phyloP scores from a whole-genome alignment of 1,139 yeast species.

The Zygoascus meyerae region DNA sequence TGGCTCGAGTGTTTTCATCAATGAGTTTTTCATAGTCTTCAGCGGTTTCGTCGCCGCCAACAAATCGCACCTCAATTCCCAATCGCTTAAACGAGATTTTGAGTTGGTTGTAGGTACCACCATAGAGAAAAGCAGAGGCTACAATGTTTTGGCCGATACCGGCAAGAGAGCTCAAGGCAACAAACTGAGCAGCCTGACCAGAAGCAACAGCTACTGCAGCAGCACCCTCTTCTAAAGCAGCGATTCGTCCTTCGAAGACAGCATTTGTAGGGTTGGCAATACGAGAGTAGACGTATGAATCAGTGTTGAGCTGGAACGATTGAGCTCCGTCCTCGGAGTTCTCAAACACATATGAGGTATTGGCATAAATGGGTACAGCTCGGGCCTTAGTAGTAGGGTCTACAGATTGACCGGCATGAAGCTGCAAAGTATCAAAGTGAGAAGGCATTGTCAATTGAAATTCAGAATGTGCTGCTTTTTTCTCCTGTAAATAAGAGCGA shows the following conservation, averaged over 20 bases:
- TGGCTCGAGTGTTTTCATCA: slow-evolving; percentile 82
- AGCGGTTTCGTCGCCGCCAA: slow-evolving; percentile 61
- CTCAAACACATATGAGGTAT: slow-evolving; percentile 71
- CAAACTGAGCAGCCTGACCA: slow-evolving; percentile 92
- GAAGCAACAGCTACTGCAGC: slow-evolving; percentile 89
- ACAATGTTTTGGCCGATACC: slow-evolving; percentile 85
- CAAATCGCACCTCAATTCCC: slow-evolving; percentile 81
- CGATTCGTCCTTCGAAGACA: slow-evolving; percentile 84
- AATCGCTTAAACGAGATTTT: slow-evolving; percentile 84
- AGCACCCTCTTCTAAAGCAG: slow-evolving; percentile 88
- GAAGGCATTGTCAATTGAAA: slow-evolving; percentile 26
- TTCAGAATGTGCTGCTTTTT: neutral
- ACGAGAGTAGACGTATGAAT: slow-evolving; percentile 84
- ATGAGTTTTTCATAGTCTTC: slow-evolving; percentile 67
- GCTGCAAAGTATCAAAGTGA: slow-evolving; percentile 84
- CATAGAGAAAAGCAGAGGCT: slow-evolving; percentile 83
- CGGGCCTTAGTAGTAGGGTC: slow-evolving; percentile 60
- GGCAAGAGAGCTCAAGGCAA: slow-evolving; percentile 80
- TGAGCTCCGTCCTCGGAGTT: slow-evolving; percentile 90
- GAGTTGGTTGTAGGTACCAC: slow-evolving; percentile 95
- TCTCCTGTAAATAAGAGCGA: neutral
- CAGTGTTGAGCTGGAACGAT: slow-evolving; percentile 73
- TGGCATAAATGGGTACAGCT: slow-evolving; percentile 81
- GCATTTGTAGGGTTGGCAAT: slow-evolving; percentile 90
- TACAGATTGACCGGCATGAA: slow-evolving; percentile 82